Evolutionary conservation across 352 stramenopile species (phyloP).

Genomic region (Globisporangium irregulare): DNA sequence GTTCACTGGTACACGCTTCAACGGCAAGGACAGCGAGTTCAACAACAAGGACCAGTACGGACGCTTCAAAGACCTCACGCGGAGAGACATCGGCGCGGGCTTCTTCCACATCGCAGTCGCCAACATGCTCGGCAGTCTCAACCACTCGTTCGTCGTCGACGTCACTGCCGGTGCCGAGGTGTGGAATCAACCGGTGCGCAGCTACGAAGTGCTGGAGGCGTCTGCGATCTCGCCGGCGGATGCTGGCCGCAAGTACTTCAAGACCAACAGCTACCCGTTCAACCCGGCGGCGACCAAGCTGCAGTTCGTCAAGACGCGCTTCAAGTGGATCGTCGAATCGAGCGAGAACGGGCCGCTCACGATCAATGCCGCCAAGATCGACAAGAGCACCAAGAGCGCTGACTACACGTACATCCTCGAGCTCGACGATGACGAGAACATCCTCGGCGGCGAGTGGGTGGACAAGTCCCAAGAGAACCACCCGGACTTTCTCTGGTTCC

Average conservation of each 20-base stretch:
- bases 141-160: constrained; percentile 49
- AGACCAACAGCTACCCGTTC: constrained; percentile 49
- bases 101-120: constrained; percentile 53
- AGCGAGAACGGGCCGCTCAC: constrained; percentile 47
- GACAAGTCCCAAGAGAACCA: constrained; percentile 44
- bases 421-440: constrained; percentile 48
- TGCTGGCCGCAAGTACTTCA: constrained; percentile 41
- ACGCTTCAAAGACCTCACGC: constrained; percentile 35
- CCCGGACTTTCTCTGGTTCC: constrained; percentile 75
- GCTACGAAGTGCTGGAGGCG: constrained; percentile 43
- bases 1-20: constrained; percentile 55
- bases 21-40: constrained; percentile 32
- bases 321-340: constrained; percentile 56
- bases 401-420: constrained; percentile 70
- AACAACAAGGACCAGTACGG: constrained; percentile 53
- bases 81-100: constrained; percentile 42
- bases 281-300: constrained; percentile 49
- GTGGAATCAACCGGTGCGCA: constrained; percentile 51
- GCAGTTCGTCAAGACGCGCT: constrained; percentile 43
- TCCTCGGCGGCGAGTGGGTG: constrained; percentile 70
- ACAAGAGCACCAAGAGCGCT: constrained; percentile 44
- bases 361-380: constrained; percentile 29
- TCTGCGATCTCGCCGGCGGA: constrained; percentile 25
- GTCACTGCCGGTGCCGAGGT: constrained; percentile 50
- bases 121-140: constrained; percentile 53